These are phyloP conservation scores for Tylopilus microsporus DNA, from an alignment of 1,284 basidiomycete genomes.

Conservation along the genomic window DNA sequence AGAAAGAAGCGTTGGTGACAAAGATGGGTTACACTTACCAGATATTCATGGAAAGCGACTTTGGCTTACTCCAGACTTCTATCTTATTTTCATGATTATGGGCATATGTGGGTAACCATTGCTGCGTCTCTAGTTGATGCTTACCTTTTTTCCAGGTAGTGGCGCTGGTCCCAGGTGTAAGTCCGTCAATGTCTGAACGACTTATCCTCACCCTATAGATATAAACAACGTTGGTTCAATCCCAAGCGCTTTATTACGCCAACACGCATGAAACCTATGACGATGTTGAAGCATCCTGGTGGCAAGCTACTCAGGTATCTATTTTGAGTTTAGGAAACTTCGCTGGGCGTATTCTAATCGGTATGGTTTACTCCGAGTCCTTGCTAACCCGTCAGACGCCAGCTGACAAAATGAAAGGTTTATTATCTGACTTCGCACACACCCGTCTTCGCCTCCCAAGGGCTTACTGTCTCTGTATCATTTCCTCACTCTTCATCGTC, in stretches of 20 bases:
- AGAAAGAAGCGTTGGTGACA: constrained; percentile 6
- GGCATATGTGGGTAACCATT: constrained; percentile 55
- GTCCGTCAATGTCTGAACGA: constrained; percentile 22
- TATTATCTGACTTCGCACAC: constrained; percentile 73
- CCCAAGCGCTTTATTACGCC: constrained; percentile 78
- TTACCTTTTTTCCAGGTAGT: constrained; percentile 52
- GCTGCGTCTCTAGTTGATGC: background rate
- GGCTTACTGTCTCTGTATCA: constrained; percentile 65
- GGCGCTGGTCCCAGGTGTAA: constrained; percentile 82
- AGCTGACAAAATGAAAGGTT: constrained; percentile 39
- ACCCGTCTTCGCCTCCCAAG: constrained; percentile 58
- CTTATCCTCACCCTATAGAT: constrained; percentile 39
- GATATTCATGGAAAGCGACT: constrained; percentile 50
- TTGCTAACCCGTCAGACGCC: constrained; percentile 26
- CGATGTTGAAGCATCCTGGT: constrained; percentile 59
- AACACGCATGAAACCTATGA: constrained; percentile 63
- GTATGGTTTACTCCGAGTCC: constrained; percentile 33
- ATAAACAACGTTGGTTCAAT: constrained; percentile 96
- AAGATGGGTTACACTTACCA: constrained; percentile 19
- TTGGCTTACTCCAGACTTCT: constrained; percentile 60
- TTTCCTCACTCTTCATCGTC: constrained; percentile 65
- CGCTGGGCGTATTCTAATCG: constrained; percentile 72
- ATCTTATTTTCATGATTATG: constrained; percentile 66
- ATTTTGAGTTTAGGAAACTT: constrained; percentile 83
- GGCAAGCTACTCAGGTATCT: constrained; percentile 85